Percentiles rank a stretch among this genome's conserved stretches.
Evolutionary conservation across 371 early-diverging fungal species (phyloP).

Genomic region (Capillidium heterosporum): DNA sequence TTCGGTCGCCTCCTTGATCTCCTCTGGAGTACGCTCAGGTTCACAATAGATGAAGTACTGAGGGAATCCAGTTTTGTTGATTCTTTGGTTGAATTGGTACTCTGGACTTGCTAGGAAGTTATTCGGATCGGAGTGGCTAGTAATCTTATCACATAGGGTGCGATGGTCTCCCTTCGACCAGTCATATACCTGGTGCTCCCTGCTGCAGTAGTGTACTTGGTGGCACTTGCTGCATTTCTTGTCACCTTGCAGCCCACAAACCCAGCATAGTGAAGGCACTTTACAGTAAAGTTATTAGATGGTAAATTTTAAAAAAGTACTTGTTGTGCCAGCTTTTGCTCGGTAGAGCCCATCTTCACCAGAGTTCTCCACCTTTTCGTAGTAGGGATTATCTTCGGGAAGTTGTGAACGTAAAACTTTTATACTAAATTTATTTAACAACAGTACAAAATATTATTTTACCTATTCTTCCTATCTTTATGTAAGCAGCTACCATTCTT

Average conservation of each 20-base stretch:
- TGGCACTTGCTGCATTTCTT: constrained; percentile 68
- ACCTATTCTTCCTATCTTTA: constrained; percentile 37
- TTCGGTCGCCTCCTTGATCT: constrained; percentile 7
- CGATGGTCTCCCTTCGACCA: constrained; percentile 58
- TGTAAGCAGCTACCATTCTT: constrained; percentile 63
- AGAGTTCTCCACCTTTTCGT: too few relatives aligned
- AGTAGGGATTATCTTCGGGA: constrained; percentile 43
- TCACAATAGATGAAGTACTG: constrained; percentile 63
- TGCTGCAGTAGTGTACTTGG: constrained; percentile 51
- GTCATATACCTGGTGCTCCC: constrained; percentile 67
- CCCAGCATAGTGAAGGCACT: constrained; percentile 35
- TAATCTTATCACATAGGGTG: neutral
- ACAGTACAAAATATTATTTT: constrained; percentile 2
- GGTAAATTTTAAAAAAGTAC: too few relatives aligned
- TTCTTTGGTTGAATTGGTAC: neutral
- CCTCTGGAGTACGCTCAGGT: constrained; percentile 26
- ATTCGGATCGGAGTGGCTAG: too few relatives aligned
- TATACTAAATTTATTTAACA: constrained; percentile 28
- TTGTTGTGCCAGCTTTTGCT: too few relatives aligned
- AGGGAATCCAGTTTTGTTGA: constrained; percentile 20
- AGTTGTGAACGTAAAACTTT: constrained; percentile 71
- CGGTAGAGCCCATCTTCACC: too few relatives aligned
- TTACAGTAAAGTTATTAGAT: too few relatives aligned
- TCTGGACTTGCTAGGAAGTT: too few relatives aligned
- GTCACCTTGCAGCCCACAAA: constrained; percentile 67